These are phyloP conservation scores for Wickerhamomyces bisporus DNA, from an alignment of 805 yeast genomes.

Conservation along the genomic window DNA sequence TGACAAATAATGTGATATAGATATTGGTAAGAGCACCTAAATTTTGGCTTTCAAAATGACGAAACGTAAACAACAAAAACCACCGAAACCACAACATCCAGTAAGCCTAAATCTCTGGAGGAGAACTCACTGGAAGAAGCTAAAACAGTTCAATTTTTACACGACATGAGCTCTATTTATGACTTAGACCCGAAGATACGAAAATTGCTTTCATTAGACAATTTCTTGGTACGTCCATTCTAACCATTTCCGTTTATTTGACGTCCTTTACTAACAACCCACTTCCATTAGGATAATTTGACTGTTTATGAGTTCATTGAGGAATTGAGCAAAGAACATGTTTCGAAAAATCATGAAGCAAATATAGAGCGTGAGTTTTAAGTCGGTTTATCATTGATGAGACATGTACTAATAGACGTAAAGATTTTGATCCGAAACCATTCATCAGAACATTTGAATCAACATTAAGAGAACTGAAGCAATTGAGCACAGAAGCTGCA, in stretches of 20 bases:
- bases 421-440: conserved; percentile 77
- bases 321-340: conserved; percentile 66
- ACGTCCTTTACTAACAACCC: background rate
- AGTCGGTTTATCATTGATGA: background rate
- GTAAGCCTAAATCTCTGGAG: too few relatives aligned
- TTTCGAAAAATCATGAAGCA: conserved; percentile 43
- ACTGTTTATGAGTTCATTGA: conserved; percentile 79
- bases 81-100: too few relatives aligned
- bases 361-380: conserved; percentile 32
- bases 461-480: conserved; percentile 65
- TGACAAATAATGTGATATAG: background rate
- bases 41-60: background rate
- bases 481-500: conserved; percentile 51
- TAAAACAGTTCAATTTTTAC: too few relatives aligned
- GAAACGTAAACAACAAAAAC: background rate
- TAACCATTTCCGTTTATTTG: background rate
- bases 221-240: conserved; percentile 38
- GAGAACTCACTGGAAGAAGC: too few relatives aligned
- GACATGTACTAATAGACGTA: background rate
- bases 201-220: conserved; percentile 49
- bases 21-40: too few relatives aligned
- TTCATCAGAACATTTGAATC: conserved; percentile 91
- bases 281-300: conserved; percentile 41
- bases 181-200: conserved; percentile 62
- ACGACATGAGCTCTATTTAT: conserved; percentile 45